These are phyloP conservation scores for Rhodotorula sp. DNA, from an alignment of 1,284 basidiomycete genomes.

Conservation along the genomic window DNA sequence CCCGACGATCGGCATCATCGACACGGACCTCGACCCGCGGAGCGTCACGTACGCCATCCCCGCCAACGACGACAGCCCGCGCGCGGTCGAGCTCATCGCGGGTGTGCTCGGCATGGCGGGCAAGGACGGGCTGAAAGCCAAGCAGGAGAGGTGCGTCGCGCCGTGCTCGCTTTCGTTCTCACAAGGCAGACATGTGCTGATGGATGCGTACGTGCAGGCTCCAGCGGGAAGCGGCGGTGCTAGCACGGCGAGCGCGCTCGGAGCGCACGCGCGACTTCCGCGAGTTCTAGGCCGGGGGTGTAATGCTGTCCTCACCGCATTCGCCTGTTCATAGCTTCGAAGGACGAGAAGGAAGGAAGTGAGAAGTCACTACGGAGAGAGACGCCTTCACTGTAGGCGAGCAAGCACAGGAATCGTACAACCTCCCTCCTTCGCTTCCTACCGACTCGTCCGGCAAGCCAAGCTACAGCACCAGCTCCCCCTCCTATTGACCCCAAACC, in stretches of 20 bases:
- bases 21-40: conserved; percentile 94
- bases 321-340: no score
- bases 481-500: not conserved
- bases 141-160: conserved; percentile 26
- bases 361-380: no score
- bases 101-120: conserved; percentile 92
- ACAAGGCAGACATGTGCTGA: not conserved
- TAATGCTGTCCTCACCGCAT: no score
- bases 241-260: not conserved
- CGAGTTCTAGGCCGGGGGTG: not conserved
- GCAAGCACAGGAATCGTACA: no score
- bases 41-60: conserved; percentile 98
- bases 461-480: conserved; percentile 15
- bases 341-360: no score
- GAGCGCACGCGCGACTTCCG: conserved; percentile 1
- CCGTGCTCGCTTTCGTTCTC: not conserved
- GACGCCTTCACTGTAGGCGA: no score
- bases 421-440: no score
- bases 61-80: conserved; percentile 91
- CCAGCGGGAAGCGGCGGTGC: conserved; percentile 4
- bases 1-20: conserved; percentile 67
- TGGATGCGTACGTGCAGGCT: not conserved
- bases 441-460: no score
- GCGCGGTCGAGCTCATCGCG: conserved; percentile 85
- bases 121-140: conserved; percentile 63